Evolutionary conservation across 208 protist species (phyloP).

Genomic region (Herpetomonas tarakana): DNA sequence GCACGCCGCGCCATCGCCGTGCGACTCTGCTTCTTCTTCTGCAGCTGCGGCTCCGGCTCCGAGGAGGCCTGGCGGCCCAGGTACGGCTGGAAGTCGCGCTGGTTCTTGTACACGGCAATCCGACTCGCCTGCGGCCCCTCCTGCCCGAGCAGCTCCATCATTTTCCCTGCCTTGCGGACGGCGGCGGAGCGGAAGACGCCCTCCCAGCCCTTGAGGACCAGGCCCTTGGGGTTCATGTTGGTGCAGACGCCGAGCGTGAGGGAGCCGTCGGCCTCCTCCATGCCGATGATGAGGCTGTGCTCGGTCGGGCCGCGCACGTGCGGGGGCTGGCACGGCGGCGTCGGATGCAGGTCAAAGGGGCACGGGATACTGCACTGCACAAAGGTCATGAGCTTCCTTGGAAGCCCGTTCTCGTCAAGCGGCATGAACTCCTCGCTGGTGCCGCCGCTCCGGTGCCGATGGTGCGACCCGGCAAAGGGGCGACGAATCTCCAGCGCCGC

Average conservation of each 20-base stretch:
- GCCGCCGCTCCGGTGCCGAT: not conserved
- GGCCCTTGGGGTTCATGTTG: conserved; percentile 13
- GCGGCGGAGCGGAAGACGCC: conserved; percentile 5
- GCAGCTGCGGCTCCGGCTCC: conserved; percentile 6
- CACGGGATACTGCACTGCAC: conserved; percentile 33
- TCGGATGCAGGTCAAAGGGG: conserved; percentile 10
- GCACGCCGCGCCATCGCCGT: not conserved
- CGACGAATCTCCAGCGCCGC: conserved; percentile 27
- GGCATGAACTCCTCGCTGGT: conserved; percentile 1
- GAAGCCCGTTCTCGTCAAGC: not conserved
- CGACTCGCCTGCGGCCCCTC: conserved; percentile 33
- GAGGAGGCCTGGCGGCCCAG: conserved; percentile 11
- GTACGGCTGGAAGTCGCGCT: conserved; percentile 36
- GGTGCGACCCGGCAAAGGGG: conserved; percentile 1
- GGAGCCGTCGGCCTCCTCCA: conserved; percentile 51
- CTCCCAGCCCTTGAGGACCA: not conserved
- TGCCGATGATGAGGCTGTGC: conserved; percentile 25
- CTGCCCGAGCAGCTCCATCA: conserved; percentile 19
- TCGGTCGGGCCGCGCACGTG: not conserved
- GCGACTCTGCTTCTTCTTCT: not conserved
- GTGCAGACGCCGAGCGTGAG: conserved; percentile 31
- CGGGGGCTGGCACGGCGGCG: conserved; percentile 8
- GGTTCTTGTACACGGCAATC: conserved; percentile 33
- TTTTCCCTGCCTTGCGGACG: conserved; percentile 1
- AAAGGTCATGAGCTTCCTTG: conserved; percentile 12